A percentile compares a stretch with the other conserved stretches of the same genome.
These are phyloP conservation scores for Themeda triandra DNA, from an alignment of 176 grass and related monocot species.

Conservation along the genomic window DNA sequence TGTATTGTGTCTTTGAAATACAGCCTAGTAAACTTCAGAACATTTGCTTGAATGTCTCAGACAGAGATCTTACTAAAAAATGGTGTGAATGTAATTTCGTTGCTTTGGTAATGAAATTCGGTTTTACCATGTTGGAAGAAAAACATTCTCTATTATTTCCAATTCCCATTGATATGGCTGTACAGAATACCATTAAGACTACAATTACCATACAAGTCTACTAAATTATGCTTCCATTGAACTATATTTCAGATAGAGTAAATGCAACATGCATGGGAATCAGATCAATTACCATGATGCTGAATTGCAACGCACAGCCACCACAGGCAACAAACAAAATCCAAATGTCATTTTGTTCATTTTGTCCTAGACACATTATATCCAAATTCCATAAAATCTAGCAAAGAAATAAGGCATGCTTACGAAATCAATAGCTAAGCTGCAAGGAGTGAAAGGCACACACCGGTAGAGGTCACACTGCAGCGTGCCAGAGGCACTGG, in stretches of 20 bases:
- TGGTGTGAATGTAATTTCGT: no score
- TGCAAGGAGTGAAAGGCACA: background rate
- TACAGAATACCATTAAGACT: background rate
- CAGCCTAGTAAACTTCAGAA: no score
- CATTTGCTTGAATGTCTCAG: no score
- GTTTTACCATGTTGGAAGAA: background rate
- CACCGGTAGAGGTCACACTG: conserved; percentile 93
- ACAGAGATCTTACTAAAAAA: no score
- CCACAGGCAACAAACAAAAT: background rate
- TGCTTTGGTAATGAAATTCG: background rate
- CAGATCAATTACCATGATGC: background rate
- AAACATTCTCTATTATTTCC: background rate
- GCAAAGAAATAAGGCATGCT: background rate
- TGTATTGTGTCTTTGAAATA: no score
- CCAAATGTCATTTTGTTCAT: background rate
- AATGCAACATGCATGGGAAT: background rate
- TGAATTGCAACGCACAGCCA: background rate
- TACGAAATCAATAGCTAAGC: background rate
- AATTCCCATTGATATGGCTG: background rate
- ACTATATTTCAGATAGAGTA: background rate
- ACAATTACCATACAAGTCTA: background rate
- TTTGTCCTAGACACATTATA: background rate
- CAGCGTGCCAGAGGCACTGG: conserved; percentile 66
- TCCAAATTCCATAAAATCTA: background rate
- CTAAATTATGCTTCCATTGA: background rate